Percentiles rank a stretch among this genome's conserved stretches.
Evolutionary conservation across 192 early-diverging fungal species (phyloP).

Genomic region (Backusella liffmaniae): DNA sequence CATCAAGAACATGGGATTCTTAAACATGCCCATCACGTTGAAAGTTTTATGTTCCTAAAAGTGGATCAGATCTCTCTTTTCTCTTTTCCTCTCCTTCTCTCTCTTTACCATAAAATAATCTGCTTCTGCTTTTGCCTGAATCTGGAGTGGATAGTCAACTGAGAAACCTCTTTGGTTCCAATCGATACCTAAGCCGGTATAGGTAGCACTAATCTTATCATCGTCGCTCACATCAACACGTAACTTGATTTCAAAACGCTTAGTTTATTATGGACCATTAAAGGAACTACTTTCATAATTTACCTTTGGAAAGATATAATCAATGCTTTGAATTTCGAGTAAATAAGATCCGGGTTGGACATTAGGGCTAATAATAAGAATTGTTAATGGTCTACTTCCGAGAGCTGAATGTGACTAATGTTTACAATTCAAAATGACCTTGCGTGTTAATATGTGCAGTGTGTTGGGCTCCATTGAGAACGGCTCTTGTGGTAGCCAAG

Average conservation of each 20-base stretch:
- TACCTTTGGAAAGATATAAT: constrained; percentile 55
- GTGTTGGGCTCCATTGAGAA: constrained; percentile 10
- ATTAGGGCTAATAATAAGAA: constrained; percentile 35
- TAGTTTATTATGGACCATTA: neutral
- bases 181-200: constrained; percentile 43
- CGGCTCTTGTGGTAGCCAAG: neutral
- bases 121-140: constrained; percentile 39
- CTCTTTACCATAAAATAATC: constrained; percentile 51
- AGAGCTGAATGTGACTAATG: neutral
- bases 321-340: constrained; percentile 49
- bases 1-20: constrained; percentile 62
- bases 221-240: constrained; percentile 45
- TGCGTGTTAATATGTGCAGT: constrained; percentile 1
- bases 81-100: neutral
- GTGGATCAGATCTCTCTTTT: neutral
- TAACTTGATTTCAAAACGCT: constrained; percentile 30
- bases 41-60: constrained; percentile 53
- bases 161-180: constrained; percentile 47
- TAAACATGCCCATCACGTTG: constrained; percentile 48
- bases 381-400: neutral
- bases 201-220: constrained; percentile 27
- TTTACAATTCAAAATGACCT: constrained; percentile 16
- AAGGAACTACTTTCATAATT: neutral
- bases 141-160: constrained; percentile 44
- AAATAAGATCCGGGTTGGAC: constrained; percentile 51